These are phyloP conservation scores for Hamigera avellanea DNA, from an alignment of 495 filamentous ascomycete species.

Conservation along the genomic window DNA sequence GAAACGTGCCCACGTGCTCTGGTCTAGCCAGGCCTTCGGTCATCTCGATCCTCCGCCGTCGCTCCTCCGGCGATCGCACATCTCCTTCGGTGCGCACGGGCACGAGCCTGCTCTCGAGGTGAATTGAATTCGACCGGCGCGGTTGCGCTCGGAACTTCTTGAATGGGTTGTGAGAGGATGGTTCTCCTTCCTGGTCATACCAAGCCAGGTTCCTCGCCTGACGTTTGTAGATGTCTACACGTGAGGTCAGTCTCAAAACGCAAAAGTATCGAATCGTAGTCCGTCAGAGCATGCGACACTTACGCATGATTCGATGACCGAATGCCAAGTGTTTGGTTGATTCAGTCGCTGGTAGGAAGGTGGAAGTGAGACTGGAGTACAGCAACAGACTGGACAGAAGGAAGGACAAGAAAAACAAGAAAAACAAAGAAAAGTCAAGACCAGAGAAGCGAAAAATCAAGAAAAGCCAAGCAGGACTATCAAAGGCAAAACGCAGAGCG, in stretches of 20 bases:
- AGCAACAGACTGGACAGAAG: too few relatives aligned
- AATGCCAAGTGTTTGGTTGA: too few relatives aligned
- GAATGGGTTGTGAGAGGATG: constrained; percentile 37
- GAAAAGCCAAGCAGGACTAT: too few relatives aligned
- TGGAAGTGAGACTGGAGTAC: too few relatives aligned
- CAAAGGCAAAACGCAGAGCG: too few relatives aligned
- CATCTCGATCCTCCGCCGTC: constrained; percentile 16
- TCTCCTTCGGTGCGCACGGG: constrained; percentile 14
- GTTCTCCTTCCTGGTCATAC: constrained; percentile 34
- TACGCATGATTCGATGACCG: background rate
- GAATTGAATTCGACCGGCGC: constrained; percentile 19
- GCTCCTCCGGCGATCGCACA: constrained; percentile 16
- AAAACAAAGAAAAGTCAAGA: background rate
- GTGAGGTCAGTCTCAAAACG: background rate
- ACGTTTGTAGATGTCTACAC: constrained; percentile 32
- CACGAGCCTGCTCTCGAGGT: constrained; percentile 16
- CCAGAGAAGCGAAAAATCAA: background rate
- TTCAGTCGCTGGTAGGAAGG: too few relatives aligned
- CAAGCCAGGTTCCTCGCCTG: constrained; percentile 34
- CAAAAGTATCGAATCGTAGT: too few relatives aligned
- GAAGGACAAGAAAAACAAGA: background rate
- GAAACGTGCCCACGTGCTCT: constrained; percentile 18
- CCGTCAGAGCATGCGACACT: background rate
- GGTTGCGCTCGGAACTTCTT: constrained; percentile 26
- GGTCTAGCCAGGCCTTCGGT: constrained; percentile 15